phyloP scores from a whole-genome alignment of 495 filamentous ascomycete species.

The Oidiodendron maius region DNA sequence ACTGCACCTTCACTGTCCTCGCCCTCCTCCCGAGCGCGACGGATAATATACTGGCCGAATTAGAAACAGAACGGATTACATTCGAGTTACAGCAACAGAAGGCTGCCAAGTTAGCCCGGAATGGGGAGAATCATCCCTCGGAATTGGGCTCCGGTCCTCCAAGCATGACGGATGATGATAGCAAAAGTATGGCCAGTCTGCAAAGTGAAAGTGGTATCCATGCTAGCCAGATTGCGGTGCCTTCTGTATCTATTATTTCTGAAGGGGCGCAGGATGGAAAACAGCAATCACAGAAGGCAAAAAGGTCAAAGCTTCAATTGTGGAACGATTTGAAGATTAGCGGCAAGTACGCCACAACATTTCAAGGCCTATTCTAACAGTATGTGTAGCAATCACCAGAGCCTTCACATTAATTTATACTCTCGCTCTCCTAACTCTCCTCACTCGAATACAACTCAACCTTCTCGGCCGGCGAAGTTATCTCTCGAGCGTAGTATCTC shows the following conservation, averaged over 20 bases:
- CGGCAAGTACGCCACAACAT: conserved; percentile 49
- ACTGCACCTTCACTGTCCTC: conserved; percentile 96
- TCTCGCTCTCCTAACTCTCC: conserved; percentile 77
- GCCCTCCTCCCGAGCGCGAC: conserved; percentile 89
- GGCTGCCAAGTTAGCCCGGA: conserved; percentile 62
- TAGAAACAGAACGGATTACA: conserved; percentile 85
- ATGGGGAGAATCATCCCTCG: conserved; percentile 47
- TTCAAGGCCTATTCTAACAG: not conserved
- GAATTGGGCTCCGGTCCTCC: conserved; percentile 64
- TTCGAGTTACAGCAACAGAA: conserved; percentile 93
- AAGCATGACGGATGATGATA: conserved; percentile 80
- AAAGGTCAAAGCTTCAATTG: conserved; percentile 82
- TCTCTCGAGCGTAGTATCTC: conserved; percentile 85
- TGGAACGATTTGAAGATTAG: conserved; percentile 98
- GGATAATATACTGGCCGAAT: conserved; percentile 76
- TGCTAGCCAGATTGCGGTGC: conserved; percentile 64
- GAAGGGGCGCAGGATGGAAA: conserved; percentile 34
- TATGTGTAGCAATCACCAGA: conserved; percentile 71
- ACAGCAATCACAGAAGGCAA: conserved; percentile 39
- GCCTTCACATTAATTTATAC: conserved; percentile 91
- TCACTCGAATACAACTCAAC: conserved; percentile 95
- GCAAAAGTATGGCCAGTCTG: conserved; percentile 66
- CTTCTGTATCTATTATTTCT: conserved; percentile 30
- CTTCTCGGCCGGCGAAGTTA: conserved; percentile 93
- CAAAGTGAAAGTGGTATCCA: conserved; percentile 76